Evolutionary conservation across 2,329 filamentous ascomycete genomes (phyloP), one percentile per base, ranked within the genome.

Genomic region (Penicillium sp.): DNA sequence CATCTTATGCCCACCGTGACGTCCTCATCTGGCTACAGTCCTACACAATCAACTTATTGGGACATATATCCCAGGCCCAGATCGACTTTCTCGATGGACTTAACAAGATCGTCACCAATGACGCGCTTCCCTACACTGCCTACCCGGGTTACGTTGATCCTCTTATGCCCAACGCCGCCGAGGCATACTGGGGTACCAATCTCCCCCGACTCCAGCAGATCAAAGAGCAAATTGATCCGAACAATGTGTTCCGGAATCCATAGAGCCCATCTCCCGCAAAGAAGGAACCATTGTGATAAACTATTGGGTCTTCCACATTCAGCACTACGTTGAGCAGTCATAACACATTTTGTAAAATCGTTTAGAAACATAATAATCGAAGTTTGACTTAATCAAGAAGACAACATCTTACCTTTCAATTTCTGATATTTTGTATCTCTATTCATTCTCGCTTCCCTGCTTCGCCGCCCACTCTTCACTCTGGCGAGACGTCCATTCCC

Each of bases 1-100:
- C 86, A 0, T 81, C 85, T 9, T 88, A 86, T 64, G 80, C 82
- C 0, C 85, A 88, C 65, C 81, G 86, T 49, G 83, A 88, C 75
- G 84, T 84, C 61, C 64, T 87, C 38, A 80, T 86, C 71, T 86
- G 85, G 72, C 80, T 85, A 63, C 83, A 88, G 69, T 83, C 81
- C 1, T 88, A 87, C 67, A 83, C 78, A 25, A 67, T 87, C 38
- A 82, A 82, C 23, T 63, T 84, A 2, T 74, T 77, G 0, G 71
- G 71, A 1, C 63, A 49, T 1, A 58, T 87, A 4, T 75, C 74
- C 1, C 61, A 37, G 3, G 2, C 31, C 3, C 46, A 48, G 31
- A n/a, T 48, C 3, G 8, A 25, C 9, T 48, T 48, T 21, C 46
- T 48, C 6, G 9, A n/a, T 25, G 46, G 31, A 3, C 21, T 48